phyloP scores from a whole-genome alignment of 202 grass and related monocot species.

The Sporobolus alterniflorus region DNA sequence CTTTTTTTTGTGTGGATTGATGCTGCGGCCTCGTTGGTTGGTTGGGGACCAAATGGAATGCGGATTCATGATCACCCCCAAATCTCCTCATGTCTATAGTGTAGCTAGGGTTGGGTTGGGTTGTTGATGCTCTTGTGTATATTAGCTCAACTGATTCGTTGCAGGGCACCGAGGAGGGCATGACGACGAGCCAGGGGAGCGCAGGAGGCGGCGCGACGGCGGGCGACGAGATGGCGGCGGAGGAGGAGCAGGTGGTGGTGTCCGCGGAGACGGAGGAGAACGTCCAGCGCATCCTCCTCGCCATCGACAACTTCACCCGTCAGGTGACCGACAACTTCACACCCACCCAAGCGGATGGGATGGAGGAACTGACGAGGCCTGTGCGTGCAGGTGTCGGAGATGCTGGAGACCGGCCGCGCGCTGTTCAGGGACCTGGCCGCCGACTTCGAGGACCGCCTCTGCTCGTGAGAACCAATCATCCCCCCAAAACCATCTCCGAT shows the following conservation, averaged over 20 bases:
- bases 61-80: no score
- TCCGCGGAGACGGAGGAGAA: conserved; percentile 69
- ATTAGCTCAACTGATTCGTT: not conserved
- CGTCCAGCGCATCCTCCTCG: conserved; percentile 72
- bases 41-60: no score
- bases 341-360: no score
- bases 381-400: conserved; percentile 67
- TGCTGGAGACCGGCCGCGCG: conserved; percentile 74
- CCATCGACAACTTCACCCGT: conserved; percentile 87
- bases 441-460: conserved; percentile 89
- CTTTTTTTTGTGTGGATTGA: no score
- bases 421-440: conserved; percentile 82
- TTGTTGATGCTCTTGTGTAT: no score
- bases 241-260: conserved; percentile 15
- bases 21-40: no score
- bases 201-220: conserved; percentile 31
- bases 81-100: no score
- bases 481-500: no score
- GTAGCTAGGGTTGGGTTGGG: no score
- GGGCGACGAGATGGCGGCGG: conserved; percentile 1
- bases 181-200: conserved; percentile 32
- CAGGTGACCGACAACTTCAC: conserved; percentile 34
- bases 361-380: no score
- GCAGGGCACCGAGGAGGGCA: conserved; percentile 47
- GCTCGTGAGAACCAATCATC: conserved; percentile 49